Conservation (phyloP, 2,329 filamentous ascomycete genomes). For the Ophiostoma piceae region DNA sequence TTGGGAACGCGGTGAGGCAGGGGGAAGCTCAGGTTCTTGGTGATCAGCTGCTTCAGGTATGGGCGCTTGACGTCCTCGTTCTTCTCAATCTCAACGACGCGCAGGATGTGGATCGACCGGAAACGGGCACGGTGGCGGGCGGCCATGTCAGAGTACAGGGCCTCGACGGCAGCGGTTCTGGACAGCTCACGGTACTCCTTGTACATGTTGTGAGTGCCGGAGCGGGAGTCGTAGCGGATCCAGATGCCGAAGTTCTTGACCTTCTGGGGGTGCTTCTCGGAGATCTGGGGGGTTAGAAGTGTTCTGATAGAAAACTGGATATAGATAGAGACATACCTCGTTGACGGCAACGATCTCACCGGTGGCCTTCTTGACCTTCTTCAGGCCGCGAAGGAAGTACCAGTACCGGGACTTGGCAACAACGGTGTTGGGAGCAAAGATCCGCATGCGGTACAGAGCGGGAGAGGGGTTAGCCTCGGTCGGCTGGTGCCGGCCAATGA, state of each 20-base stretch:
- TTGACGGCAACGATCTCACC: conserved; percentile 98
- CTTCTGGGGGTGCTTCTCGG: conserved; percentile 98
- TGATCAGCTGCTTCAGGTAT: conserved; percentile 98
- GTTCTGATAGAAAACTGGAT: not conserved
- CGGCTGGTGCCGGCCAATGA: conserved; percentile 99
- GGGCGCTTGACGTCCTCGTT: conserved; percentile 90
- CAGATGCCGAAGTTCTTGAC: conserved; percentile 99
- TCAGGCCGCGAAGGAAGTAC: conserved; percentile 99
- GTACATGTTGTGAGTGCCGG: conserved; percentile 99
- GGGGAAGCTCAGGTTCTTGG: conserved; percentile 95
- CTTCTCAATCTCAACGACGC: conserved; percentile 97
- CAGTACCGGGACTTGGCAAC: conserved; percentile 99
- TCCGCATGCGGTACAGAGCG: conserved; percentile 99
- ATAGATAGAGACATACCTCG: conserved; percentile 58
- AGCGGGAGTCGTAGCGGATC: conserved; percentile 99
- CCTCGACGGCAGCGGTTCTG: conserved; percentile 88
- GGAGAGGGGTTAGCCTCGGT: conserved; percentile 94
- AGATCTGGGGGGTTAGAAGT: conserved; percentile 56
- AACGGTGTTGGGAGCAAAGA: conserved; percentile 96
- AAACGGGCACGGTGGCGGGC: conserved; percentile 97
- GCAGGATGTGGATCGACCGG: conserved; percentile 92
- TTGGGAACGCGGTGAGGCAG: conserved; percentile 93
- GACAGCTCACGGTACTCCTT: conserved; percentile 99
- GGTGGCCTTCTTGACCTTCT: conserved; percentile 99
- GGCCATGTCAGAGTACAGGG: conserved; percentile 99